phyloP scores from a whole-genome alignment of 2,329 filamentous ascomycete species.

The Ceratocystis alfenasii region DNA sequence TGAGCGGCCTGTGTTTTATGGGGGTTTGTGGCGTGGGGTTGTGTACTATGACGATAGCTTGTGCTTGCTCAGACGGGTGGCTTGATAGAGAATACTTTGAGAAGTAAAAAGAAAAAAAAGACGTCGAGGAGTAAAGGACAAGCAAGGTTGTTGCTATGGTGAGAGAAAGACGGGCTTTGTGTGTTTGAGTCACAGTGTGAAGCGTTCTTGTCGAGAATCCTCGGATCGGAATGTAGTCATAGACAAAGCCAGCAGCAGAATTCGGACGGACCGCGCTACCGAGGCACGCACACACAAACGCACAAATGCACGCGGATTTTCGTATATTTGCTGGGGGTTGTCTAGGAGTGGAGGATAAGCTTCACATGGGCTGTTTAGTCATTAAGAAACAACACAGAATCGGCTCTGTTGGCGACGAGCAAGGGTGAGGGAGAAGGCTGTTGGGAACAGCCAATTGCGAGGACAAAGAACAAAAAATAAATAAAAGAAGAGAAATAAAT shows the following conservation, averaged over 20 bases:
- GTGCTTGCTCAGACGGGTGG: background rate
- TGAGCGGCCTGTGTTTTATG: background rate
- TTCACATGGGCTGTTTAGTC: constrained; percentile 5
- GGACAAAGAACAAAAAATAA: background rate
- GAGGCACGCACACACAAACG: constrained; percentile 7
- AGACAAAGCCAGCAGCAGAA: constrained; percentile 2
- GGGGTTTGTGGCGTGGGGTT: background rate
- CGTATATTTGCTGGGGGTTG: background rate
- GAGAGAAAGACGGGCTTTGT: background rate
- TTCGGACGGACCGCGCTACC: constrained; percentile 7
- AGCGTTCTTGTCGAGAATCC: background rate
- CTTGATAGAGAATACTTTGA: background rate
- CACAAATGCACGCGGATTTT: background rate
- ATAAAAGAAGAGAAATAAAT: background rate
- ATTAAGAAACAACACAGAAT: constrained; percentile 2
- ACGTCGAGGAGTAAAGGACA: background rate
- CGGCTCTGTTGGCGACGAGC: background rate
- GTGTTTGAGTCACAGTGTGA: background rate
- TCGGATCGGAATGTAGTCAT: constrained; percentile 6
- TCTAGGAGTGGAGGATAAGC: background rate
- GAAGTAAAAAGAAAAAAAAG: background rate
- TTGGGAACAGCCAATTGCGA: background rate
- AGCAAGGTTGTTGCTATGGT: background rate
- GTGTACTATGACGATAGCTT: background rate
- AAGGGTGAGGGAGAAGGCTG: background rate